Evolutionary conservation across 306 rosid genomes (phyloP), one percentile per base, ranked within the genome.

Genomic region (Gillenia trifoliata): DNA sequence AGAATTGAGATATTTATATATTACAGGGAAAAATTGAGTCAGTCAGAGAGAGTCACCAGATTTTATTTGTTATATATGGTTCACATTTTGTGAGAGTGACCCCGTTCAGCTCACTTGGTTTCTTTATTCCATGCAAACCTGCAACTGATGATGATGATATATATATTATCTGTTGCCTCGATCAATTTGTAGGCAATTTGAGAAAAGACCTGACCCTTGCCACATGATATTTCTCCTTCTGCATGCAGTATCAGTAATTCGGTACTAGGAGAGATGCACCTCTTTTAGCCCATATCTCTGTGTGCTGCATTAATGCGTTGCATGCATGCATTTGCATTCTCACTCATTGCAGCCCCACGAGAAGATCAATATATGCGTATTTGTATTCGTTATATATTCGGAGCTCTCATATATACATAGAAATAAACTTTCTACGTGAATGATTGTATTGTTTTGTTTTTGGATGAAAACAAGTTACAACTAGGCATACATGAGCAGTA

Each of bases 101-200:
- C 69, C 49, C 59, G 74, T 80, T 75, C 84, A 71, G 59, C 64
- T 76, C 84, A 71, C 78, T 66, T 66, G 72, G 75, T 70, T 77
- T 77, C 49, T 69, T 25, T 47, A 71, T 77, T 40, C 80, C 64
- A 60, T 33, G 47, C 68, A 41, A 72, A 1, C 33, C 64, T 26
- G 64, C 64, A 26, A 1, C 16, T 25, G 33, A 10, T 3, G 5
- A 25, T 10, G 61, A 23, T 3, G 61, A 55, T 55, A 55, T 47
- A 45, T 52, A 40, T 31, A 36, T 70, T n/a, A 57, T 57, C 64
- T 26, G 40, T 7, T 61, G 38, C 52, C 50, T 55, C 38, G 36
- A 47, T 55, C 52, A 55, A 36, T 52, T 70, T 52, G 16, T 23
- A 55, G 40, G 10, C 30, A 41, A 55, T 16, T 16, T n/a, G 64